Conservation (phyloP, 345 rosid species). For the Salix brachista region DNA sequence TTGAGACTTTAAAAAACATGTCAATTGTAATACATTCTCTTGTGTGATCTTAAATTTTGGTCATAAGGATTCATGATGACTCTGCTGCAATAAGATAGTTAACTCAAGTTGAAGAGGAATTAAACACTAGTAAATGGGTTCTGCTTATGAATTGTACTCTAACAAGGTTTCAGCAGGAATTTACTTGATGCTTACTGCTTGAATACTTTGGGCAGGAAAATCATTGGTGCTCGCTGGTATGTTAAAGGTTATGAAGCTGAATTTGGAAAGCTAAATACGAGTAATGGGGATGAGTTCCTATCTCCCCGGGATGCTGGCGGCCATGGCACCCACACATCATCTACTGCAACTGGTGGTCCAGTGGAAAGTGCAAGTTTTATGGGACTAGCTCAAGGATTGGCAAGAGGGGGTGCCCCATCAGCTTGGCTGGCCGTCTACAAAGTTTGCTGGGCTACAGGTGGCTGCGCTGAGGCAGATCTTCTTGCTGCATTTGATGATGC, state of each 20-base stretch:
- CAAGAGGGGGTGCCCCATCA: constrained; percentile 40
- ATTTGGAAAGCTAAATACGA: constrained; percentile 10
- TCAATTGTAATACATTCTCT: not conserved
- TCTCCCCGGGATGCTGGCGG: constrained; percentile 21
- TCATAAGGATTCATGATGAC: not conserved
- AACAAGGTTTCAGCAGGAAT: not conserved
- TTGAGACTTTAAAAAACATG: not conserved
- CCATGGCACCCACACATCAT: constrained; percentile 24
- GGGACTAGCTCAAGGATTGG: constrained; percentile 34
- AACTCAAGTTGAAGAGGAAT: not conserved
- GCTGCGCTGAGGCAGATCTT: constrained; percentile 28
- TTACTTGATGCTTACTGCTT: not conserved
- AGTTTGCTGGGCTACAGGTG: constrained; percentile 27
- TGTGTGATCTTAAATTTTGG: not conserved
- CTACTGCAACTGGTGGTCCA: constrained; percentile 28
- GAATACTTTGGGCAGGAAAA: constrained; percentile 20
- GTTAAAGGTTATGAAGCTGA: constrained; percentile 18
- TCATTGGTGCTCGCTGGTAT: constrained; percentile 37
- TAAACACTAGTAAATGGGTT: not conserved
- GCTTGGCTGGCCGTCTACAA: constrained; percentile 45
- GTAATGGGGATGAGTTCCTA: constrained; percentile 6
- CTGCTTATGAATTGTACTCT: constrained; percentile 20
- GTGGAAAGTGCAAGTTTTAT: constrained; percentile 25
- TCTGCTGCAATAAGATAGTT: not conserved
- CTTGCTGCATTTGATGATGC: constrained; percentile 51